Conservation (phyloP, 1,139 yeast genomes). For the Geotrichum restrictum region DNA sequence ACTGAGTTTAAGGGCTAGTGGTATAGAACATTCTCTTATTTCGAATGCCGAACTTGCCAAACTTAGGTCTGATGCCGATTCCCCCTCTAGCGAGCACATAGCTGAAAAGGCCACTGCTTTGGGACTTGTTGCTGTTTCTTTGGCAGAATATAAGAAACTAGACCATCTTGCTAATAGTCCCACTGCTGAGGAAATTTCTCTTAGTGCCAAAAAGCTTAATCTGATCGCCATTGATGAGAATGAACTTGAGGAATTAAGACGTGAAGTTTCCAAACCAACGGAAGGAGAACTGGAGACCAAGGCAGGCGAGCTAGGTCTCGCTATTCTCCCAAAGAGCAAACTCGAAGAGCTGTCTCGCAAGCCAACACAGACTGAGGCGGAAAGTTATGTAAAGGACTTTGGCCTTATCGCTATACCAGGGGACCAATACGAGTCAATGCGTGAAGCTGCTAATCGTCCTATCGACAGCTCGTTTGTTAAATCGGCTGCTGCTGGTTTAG, state of each 20-base stretch:
- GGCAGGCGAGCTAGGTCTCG: conserved; percentile 35
- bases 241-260: conserved; percentile 26
- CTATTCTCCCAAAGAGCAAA: conserved; percentile 22
- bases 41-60: not conserved
- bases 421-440: conserved; percentile 29
- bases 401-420: conserved; percentile 21
- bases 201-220: conserved; percentile 22
- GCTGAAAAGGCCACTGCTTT: conserved; percentile 25
- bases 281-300: conserved; percentile 44
- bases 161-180: conserved; percentile 31
- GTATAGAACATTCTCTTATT: conserved; percentile 15
- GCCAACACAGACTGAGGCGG: conserved; percentile 21
- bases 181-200: conserved; percentile 28
- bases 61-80: conserved; percentile 24
- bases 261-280: conserved; percentile 29
- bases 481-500: conserved; percentile 38
- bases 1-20: conserved; percentile 25
- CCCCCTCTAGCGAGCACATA: conserved; percentile 19
- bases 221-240: conserved; percentile 21
- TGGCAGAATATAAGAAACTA: conserved; percentile 25
- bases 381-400: conserved; percentile 13
- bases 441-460: conserved; percentile 34
- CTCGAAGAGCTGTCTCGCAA: conserved; percentile 26
- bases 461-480: conserved; percentile 31
- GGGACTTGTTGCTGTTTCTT: conserved; percentile 30